Base-by-base conservation (phyloP, 495 filamentous ascomycete species). In the Penicillium chermesinum region DNA sequence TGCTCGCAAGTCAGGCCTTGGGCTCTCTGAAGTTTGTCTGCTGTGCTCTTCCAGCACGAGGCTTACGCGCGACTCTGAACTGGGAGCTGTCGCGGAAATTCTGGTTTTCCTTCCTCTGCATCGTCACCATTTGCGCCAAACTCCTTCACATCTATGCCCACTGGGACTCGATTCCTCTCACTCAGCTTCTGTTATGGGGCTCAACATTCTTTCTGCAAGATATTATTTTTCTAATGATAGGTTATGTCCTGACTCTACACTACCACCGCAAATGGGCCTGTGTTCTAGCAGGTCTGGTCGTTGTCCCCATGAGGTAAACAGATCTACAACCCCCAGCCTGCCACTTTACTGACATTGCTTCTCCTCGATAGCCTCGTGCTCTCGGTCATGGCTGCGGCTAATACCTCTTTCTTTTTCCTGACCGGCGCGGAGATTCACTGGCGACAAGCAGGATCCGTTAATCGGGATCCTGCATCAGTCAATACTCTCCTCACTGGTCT, bases 371-470 rank as follows among this genome's bases (percentile, higher is more conserved):
- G 64, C 53, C 54, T 70, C 8, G 42, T 58, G 9, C 60, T 70
- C 32, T 66, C 62, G 41, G 57, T 55, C 18, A 70, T 70, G 66
- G 53, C 64, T 41, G 50, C 66, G 18, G 55, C 66, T n/a, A 69
- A 67, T 36, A 56, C 55, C 41, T 69, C 63, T 35, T 69, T 71
- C 48, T 71, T 55, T 32, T 46, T 67, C 42, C 54, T 58, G 1
- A 65, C 61, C 35, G 65, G 67, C 6, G 66, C 67, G 13, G 67
- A 71, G 38, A 69, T 71, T 27, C 66, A 71, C 57, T 71, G 67
- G 67, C 57, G 57, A 41, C 66, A 69, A 36, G 65, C 64, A 27
- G 57, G 53, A 17, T 52, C 56, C 22, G 63, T 67, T 49, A 61
- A 65, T 41, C 51, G 52, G 27, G 65, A 71, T 50, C 62, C 67